Base-by-base conservation (phyloP, 352 stramenopile species). In the Phytophthora crassamura region DNA sequence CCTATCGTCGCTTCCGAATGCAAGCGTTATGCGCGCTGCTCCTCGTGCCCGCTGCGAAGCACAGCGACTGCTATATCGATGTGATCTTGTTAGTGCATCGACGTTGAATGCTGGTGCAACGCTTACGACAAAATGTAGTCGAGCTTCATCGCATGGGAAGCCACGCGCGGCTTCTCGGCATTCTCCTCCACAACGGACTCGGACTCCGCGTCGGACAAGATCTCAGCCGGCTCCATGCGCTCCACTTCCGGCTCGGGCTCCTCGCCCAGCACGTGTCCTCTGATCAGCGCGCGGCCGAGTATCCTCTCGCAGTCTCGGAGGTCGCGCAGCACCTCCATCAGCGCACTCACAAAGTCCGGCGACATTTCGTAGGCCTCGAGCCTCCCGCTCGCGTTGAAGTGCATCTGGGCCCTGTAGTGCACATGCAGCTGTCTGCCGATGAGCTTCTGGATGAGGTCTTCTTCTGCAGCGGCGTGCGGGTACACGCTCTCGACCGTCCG, bases 401-500 rank as follows among this genome's bases (percentile, higher is more conserved):
- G 74, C 40, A 84, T 82, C n/a, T 68, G 42, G 32, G 75, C 74
- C 33, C 45, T 69, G 59, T 74, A 88, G 34, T 57, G 69, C 28
- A 84, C 62, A 10, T 75, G 64, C 14, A 88, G 41, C 35, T 84
- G 55, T 32, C 67, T 62, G n/a, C 77, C 78, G 20, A 90, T 54
- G 2, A 90, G 68, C 30, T 68, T 69, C 18, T 78, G 70, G 39
- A 88, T 64, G 25, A 89, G 69, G 7, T 73, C 40, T 41, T 78
- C 69, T 25, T 86, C 36, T 50, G 47, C 40, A 4, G 67, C 18
- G 3, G 68, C 53, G 30, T 85, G 65, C 15, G 79, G 79, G 47
- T 78, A 90, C 18, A 90, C 49, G n/a, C 55, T 60, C 45, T 84
- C 61, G 41, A 89, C 76, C 6, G 77, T 83, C 9, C 57, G 53